These are phyloP conservation scores for Apiospora saccharicola DNA, from an alignment of 2,329 filamentous ascomycete species.

Conservation along the genomic window DNA sequence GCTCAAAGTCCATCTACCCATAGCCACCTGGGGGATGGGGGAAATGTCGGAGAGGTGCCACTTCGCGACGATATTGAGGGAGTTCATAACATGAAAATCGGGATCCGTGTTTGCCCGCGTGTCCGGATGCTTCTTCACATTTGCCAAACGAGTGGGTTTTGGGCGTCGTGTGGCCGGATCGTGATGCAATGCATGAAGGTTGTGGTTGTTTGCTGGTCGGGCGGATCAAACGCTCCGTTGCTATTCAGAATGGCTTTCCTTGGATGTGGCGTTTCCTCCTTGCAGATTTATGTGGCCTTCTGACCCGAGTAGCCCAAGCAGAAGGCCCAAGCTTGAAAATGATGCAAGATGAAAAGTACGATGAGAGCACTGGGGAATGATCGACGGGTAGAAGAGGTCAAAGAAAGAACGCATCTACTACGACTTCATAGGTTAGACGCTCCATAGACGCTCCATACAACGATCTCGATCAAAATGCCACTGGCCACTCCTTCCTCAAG, in stretches of 20 bases:
- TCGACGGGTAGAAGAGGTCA: slow-evolving; percentile 15
- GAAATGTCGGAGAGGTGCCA: not conserved
- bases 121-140: not conserved
- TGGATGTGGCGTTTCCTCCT: slow-evolving; percentile 13
- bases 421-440: not conserved
- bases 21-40: not conserved
- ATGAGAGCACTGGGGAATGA: slow-evolving; percentile 5
- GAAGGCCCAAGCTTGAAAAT: not conserved
- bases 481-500: not conserved
- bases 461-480: not conserved
- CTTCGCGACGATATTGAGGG: not conserved
- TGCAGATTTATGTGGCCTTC: slow-evolving; percentile 16
- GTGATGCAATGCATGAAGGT: slow-evolving; percentile 18
- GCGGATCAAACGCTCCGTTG: slow-evolving; percentile 5
- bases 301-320: not conserved
- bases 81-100: not conserved
- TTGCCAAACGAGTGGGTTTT: not conserved
- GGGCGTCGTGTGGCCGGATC: slow-evolving; percentile 6
- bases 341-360: slow-evolving; percentile 14
- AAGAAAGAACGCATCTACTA: not conserved
- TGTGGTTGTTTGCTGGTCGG: not conserved
- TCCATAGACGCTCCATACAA: not conserved
- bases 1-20: not conserved
- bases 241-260: not conserved
- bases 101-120: not conserved